Evolutionary conservation across 495 filamentous ascomycete species (phyloP), one percentile per base, ranked within the genome.

Genomic region (Penicillium mononematosum): DNA sequence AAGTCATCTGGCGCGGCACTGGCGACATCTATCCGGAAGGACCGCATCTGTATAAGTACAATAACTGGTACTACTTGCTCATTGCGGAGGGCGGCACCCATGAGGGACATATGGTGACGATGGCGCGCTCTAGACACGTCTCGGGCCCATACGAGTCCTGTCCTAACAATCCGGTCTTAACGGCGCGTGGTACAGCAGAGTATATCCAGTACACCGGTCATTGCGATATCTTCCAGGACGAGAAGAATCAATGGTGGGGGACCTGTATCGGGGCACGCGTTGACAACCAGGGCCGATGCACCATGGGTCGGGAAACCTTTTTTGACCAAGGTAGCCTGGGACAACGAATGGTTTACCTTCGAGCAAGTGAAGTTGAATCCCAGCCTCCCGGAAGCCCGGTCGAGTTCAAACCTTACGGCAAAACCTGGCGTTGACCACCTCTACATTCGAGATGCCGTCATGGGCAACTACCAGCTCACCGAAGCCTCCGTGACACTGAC

Each of bases 281-380:
- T 25, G 20, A 24, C 4, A 45, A 59, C 3, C 52, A 60, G 44
- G 41, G 74, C 24, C 73, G 78, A 39, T 84, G 78, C 59, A 79
- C 81, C n/a, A 83, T 87, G 82, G 83, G 81, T 29, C 65, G 84
- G 0, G 85, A 87, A 65, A 82, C 82, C 1, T 67, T 84, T 84
- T 25, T 69, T 88, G 53, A 75, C 75, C 4, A 73, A 79, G 0
- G 81, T 80, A 1, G 70, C 63, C 25, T 88, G 83, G 84, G 48
- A 53, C 1, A 47, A 43, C 4, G 50, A 59, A 6, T 63, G 57
- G 57, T 48, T 43, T 12, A 19, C 25, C 42, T 36, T 63, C 6
- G 38, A 52, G 38, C 46, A 32, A 20, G 60, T 55, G 6, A 51
- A 47, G 47, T 19, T 44, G 24, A 34, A 31, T 32, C n/a, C 41